These are phyloP conservation scores for Capsicum rhomboideum DNA, from an alignment of 257 asterid species.

Conservation along the genomic window DNA sequence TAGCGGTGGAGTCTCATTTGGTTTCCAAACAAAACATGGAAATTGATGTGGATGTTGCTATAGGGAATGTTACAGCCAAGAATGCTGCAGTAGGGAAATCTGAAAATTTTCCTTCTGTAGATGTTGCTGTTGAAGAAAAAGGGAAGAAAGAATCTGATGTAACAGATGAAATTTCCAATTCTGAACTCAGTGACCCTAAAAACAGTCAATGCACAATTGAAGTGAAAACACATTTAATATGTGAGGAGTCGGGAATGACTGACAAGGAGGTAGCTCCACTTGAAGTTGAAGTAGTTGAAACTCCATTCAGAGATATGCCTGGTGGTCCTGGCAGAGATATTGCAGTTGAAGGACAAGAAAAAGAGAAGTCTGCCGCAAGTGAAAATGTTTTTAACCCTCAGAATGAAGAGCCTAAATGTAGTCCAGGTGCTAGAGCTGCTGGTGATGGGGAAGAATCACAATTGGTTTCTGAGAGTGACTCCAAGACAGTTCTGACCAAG, in stretches of 20 bases:
- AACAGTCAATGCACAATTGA: not conserved
- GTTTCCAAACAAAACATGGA: not conserved
- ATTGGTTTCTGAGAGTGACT: not conserved
- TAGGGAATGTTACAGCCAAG: not conserved
- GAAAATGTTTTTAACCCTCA: not conserved
- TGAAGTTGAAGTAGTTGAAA: not conserved
- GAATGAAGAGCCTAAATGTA: not conserved
- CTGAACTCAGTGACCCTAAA: not conserved
- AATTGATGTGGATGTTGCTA: not conserved
- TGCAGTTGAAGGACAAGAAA: conserved; percentile 8
- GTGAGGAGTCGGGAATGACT: not conserved
- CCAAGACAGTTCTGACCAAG: not conserved
- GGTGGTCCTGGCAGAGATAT: not conserved
- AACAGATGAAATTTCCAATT: not conserved
- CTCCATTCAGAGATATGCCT: not conserved
- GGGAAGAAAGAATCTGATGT: not conserved
- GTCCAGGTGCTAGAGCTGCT: not conserved
- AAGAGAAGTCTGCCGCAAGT: not conserved
- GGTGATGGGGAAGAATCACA: not conserved
- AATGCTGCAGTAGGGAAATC: not conserved
- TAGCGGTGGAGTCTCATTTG: not conserved
- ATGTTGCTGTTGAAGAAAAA: not conserved
- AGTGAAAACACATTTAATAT: not conserved
- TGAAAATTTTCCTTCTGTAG: not conserved
- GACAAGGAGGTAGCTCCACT: conserved; percentile 1